These are phyloP conservation scores for Sporothrix brunneoviolacea DNA, from an alignment of 2,329 filamentous ascomycete genomes.

Conservation along the genomic window DNA sequence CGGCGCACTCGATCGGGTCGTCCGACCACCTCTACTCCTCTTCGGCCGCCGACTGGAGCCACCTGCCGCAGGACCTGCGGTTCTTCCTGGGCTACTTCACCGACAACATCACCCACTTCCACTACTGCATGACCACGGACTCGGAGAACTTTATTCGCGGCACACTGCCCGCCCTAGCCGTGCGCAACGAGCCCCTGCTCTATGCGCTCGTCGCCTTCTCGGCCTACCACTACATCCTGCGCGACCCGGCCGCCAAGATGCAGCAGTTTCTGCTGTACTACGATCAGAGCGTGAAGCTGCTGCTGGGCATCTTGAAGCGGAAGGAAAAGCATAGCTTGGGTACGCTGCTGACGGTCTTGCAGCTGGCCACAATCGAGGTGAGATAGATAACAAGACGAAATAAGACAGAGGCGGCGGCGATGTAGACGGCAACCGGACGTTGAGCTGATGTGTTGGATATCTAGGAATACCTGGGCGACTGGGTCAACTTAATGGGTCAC, in stretches of 20 bases:
- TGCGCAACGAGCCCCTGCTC: slow-evolving; percentile 69
- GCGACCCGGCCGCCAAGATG: slow-evolving; percentile 64
- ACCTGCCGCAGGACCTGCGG: slow-evolving; percentile 62
- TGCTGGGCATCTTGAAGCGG: slow-evolving; percentile 64
- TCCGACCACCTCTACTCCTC: not conserved
- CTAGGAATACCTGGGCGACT: slow-evolving; percentile 95
- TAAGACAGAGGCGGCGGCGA: too few species aligned
- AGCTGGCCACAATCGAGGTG: slow-evolving; percentile 92
- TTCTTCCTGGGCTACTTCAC: slow-evolving; percentile 74
- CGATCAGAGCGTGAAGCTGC: slow-evolving; percentile 73
- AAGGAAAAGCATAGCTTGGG: slow-evolving; percentile 65
- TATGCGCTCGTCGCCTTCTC: slow-evolving; percentile 85
- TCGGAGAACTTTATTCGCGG: slow-evolving; percentile 65
- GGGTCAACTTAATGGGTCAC: slow-evolving; percentile 87
- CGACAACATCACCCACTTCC: slow-evolving; percentile 70
- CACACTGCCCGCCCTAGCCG: slow-evolving; percentile 63
- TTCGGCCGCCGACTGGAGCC: slow-evolving; percentile 41
- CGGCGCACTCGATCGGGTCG: slow-evolving; percentile 21
- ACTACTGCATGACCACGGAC: slow-evolving; percentile 73
- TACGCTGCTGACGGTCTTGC: slow-evolving; percentile 79
- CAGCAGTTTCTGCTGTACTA: slow-evolving; percentile 83
- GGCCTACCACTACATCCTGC: slow-evolving; percentile 75
- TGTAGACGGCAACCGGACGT: too few species aligned
- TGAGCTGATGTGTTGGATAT: too few species aligned
- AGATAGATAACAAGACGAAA: too few species aligned